Base-by-base conservation (phyloP, 169 alveolate species). In the Eimeria falciformis region DNA sequence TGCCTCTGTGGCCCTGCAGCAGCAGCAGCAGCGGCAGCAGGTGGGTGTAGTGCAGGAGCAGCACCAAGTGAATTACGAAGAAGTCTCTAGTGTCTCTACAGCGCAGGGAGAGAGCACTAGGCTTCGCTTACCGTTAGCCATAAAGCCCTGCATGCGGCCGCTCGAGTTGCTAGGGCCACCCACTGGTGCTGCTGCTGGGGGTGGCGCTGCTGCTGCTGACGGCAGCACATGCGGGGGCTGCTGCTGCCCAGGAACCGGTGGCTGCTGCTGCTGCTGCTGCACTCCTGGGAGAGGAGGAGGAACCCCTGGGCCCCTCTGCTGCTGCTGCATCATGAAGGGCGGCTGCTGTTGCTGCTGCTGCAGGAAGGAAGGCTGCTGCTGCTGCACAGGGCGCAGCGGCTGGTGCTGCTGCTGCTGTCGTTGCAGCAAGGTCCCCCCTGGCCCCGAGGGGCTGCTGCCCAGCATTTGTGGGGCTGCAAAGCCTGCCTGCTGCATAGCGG, bases 301-400 rank as follows among this genome's bases (percentile, higher is more conserved):
- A 43, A 43, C 46, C 4, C 55, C 50, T 14, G 14, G 83, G 45
- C 37, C 45, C 78, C 37, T 23, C 78, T 50, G 75, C 75, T 62
- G 75, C 73, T 18, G 73, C 75, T 43, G 84, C 84, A 3, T 53
- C 25, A 17, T 53, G 68, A 77, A 50, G 47, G 69, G 12, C 3
- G 87, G 87, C 65, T 77, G 87, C 87, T 77, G 87, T 29, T 69
- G 81, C 46, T 69, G 81, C 81, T 23, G 81, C 75, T 62, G 75
- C 75, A 12, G 75, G 33, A 62, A 25, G 53, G 45, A n/a, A 12
- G 12, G 81, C 81, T 69, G 87, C 5, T 21, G 33, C 45, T 40
- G 87, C 46, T 17, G 40, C 69, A 50, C 12, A 40, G 69, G 45
- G 27, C 69, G 58, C 87, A 25, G 29, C 29, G 65, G 87, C 71